Conservation (phyloP, 306 rosid species). For the Delonix regia region DNA sequence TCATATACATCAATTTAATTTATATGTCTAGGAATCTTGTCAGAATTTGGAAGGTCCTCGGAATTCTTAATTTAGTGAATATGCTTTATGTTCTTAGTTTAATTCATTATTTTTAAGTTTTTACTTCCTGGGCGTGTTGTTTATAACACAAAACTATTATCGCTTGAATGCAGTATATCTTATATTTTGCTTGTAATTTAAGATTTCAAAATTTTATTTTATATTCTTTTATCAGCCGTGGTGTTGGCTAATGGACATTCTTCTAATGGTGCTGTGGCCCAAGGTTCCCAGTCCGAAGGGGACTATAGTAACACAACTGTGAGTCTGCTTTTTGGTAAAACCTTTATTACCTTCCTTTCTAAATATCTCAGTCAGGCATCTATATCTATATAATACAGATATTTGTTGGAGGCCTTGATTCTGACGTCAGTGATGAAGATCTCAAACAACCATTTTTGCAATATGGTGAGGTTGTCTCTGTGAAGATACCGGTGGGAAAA, state of each 20-base stretch:
- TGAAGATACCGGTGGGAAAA: conserved; percentile 72
- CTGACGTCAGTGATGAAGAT: conserved; percentile 69
- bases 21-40: background rate
- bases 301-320: conserved; percentile 70
- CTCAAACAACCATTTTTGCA: conserved; percentile 66
- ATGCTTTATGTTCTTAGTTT: background rate
- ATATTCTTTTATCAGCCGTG: conserved; percentile 57
- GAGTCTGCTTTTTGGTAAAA: conserved; percentile 30
- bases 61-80: conserved; percentile 19
- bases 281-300: conserved; percentile 59
- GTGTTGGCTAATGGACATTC: conserved; percentile 74
- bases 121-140: conserved; percentile 17
- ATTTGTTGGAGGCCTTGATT: conserved; percentile 81
- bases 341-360: background rate
- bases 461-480: conserved; percentile 71
- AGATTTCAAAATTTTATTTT: conserved; percentile 29
- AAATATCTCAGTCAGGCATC: conserved; percentile 3
- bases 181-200: conserved; percentile 16
- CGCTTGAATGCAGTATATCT: background rate
- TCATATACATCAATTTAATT: conserved; percentile 3
- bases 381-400: conserved; percentile 40
- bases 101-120: conserved; percentile 22
- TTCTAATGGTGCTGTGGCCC: conserved; percentile 57
- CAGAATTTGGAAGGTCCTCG: conserved; percentile 1
- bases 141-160: conserved; percentile 1